phyloP scores from a whole-genome alignment of 441 rosid species.

The Brassica balearica region DNA sequence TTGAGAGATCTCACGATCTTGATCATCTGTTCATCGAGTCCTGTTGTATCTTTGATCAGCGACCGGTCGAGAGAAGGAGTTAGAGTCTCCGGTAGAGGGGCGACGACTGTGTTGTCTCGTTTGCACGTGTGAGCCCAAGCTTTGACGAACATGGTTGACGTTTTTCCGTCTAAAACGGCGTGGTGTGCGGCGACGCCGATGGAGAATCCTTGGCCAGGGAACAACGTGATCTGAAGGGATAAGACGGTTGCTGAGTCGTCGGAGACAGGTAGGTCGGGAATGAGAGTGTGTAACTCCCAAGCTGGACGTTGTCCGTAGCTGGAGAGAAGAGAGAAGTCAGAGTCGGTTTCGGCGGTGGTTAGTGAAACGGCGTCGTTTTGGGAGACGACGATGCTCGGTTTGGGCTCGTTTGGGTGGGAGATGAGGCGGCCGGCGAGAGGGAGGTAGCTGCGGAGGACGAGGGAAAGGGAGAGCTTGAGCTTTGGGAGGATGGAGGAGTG shows the following conservation, averaged over 20 bases:
- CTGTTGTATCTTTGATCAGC: constrained; percentile 23
- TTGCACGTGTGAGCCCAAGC: constrained; percentile 46
- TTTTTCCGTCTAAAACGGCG: constrained; percentile 45
- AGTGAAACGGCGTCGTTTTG: constrained; percentile 39
- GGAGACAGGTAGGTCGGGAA: constrained; percentile 26
- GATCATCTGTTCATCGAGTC: constrained; percentile 35
- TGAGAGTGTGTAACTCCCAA: constrained; percentile 23
- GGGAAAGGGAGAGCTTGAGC: constrained; percentile 41
- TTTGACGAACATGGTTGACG: constrained; percentile 42
- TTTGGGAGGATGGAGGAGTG: constrained; percentile 40
- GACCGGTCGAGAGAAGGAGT: constrained; percentile 45
- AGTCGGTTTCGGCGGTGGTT: constrained; percentile 45
- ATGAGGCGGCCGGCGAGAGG: constrained; percentile 44
- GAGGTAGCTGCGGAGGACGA: constrained; percentile 41
- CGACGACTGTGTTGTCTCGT: neutral
- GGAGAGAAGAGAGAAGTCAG: constrained; percentile 37
- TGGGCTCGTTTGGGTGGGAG: constrained; percentile 18
- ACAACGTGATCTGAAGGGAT: constrained; percentile 45
- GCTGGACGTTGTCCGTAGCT: constrained; percentile 32
- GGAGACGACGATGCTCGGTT: constrained; percentile 42
- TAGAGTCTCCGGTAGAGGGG: constrained; percentile 27
- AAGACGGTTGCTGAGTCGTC: constrained; percentile 31
- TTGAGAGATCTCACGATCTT: constrained; percentile 22
- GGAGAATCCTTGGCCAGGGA: constrained; percentile 48
- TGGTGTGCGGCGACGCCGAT: constrained; percentile 47